A percentile compares a stretch with the other conserved stretches of the same genome.
These are phyloP conservation scores for Phytophthora uliginosa DNA, from an alignment of 352 stramenopile genomes.

Conservation along the genomic window DNA sequence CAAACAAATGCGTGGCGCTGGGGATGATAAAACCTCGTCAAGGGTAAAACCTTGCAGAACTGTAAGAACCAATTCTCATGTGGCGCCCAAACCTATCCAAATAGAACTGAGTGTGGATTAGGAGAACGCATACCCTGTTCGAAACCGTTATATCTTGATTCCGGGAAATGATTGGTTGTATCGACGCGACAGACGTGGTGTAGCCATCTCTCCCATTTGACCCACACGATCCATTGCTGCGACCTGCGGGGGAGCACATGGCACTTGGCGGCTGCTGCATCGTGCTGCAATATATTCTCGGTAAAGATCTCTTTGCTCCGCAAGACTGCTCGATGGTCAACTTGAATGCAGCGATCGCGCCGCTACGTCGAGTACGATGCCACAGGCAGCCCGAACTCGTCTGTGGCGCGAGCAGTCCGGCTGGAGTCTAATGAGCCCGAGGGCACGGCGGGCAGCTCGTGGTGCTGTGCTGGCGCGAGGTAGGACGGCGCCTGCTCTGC, in stretches of 20 bases:
- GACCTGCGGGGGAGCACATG: not conserved
- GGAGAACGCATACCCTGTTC: constrained; percentile 18
- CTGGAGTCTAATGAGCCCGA: constrained; percentile 50
- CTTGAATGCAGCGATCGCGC: not conserved
- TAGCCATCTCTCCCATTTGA: constrained; percentile 34
- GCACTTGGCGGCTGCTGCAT: too few species aligned
- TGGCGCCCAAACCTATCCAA: not conserved
- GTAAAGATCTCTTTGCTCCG: constrained; percentile 2
- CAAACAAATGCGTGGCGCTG: constrained; percentile 21
- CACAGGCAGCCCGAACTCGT: constrained; percentile 85
- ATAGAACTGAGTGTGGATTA: not conserved
- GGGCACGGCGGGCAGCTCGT: constrained; percentile 70
- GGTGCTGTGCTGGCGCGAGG: constrained; percentile 56
- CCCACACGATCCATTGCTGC: not conserved
- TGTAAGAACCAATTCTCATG: constrained; percentile 9
- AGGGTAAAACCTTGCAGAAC: constrained; percentile 19
- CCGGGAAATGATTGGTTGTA: constrained; percentile 37
- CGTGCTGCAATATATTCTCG: constrained; percentile 3
- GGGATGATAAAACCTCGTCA: constrained; percentile 17
- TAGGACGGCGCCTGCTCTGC: constrained; percentile 74
- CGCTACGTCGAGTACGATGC: constrained; percentile 43
- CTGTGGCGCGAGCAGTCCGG: constrained; percentile 44
- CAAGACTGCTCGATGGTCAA: not conserved
- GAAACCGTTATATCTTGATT: constrained; percentile 1
- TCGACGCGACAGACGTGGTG: constrained; percentile 17